phyloP scores from a whole-genome alignment of 495 filamentous ascomycete genomes.

The Aspergillus avenaceus region DNA sequence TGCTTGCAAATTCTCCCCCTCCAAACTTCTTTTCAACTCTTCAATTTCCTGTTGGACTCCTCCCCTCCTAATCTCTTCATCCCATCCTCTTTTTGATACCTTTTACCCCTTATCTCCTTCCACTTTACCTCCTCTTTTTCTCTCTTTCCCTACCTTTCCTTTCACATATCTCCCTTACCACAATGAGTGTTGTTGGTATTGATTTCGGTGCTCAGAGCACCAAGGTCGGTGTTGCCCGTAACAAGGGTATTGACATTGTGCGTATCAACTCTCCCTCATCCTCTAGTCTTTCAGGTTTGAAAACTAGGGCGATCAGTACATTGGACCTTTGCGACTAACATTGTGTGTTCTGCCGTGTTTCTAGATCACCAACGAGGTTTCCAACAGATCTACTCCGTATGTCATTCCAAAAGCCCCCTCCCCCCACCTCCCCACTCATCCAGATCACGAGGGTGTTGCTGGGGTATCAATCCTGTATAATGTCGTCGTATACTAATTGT shows the following conservation, averaged over 20 bases:
- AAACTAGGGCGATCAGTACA: background rate
- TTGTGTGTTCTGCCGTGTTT: background rate
- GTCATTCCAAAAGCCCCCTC: slow-evolving; percentile 1
- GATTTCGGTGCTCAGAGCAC: slow-evolving; percentile 98
- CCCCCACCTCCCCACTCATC: background rate
- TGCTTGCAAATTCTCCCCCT: slow-evolving; percentile 39
- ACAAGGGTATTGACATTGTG: slow-evolving; percentile 99
- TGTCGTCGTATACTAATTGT: slow-evolving; percentile 28
- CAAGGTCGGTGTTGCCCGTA: slow-evolving; percentile 93
- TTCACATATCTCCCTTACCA: slow-evolving; percentile 23
- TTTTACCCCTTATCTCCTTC: slow-evolving; percentile 27
- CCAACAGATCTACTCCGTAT: slow-evolving; percentile 95
- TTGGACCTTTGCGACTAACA: slow-evolving; percentile 24
- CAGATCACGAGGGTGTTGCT: too few species aligned
- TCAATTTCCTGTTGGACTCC: slow-evolving; percentile 16
- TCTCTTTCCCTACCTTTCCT: slow-evolving; percentile 14
- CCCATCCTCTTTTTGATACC: slow-evolving; percentile 12
- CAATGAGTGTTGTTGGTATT: slow-evolving; percentile 78
- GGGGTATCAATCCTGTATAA: slow-evolving; percentile 2
- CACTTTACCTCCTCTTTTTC: slow-evolving; percentile 22
- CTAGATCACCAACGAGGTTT: slow-evolving; percentile 98
- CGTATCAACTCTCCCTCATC: slow-evolving; percentile 42
- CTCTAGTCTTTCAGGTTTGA: background rate
- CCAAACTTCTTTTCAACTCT: slow-evolving; percentile 25
- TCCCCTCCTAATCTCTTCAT: slow-evolving; percentile 14